Conservation (phyloP, 495 filamentous ascomycete genomes). For the Elaphomyces granulatus region DNA sequence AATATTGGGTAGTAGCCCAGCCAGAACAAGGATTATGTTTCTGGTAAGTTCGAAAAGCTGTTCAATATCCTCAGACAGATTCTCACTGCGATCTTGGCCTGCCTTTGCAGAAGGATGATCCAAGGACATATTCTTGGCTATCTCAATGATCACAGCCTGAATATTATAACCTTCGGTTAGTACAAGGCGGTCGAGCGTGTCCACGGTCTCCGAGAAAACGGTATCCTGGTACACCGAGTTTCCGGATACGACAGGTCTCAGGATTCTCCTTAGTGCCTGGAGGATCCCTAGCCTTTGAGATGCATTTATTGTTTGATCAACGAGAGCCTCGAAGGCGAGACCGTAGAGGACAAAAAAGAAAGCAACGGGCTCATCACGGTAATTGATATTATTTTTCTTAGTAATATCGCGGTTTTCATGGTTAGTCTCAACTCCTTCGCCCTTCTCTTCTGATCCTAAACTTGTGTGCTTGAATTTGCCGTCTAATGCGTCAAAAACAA, state of each 20-base stretch:
- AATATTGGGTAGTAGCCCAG: constrained; percentile 74
- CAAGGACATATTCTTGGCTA: constrained; percentile 76
- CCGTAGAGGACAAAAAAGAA: constrained; percentile 99
- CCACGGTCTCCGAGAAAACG: constrained; percentile 95
- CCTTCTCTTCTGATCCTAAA: constrained; percentile 7
- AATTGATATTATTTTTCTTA: constrained; percentile 69
- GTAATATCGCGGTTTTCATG: constrained; percentile 16
- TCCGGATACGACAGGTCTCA: constrained; percentile 87
- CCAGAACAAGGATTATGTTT: constrained; percentile 86
- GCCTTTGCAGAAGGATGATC: constrained; percentile 78
- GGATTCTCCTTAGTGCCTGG: constrained; percentile 82
- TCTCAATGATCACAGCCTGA: constrained; percentile 86
- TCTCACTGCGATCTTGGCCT: constrained; percentile 48
- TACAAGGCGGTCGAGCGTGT: constrained; percentile 82
- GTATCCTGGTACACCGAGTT: constrained; percentile 92
- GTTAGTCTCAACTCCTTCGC: constrained; percentile 33
- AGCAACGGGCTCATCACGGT: constrained; percentile 91
- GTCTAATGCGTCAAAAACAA: constrained; percentile 93
- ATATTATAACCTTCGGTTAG: constrained; percentile 79
- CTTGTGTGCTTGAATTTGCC: constrained; percentile 40
- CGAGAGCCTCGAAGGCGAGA: constrained; percentile 88
- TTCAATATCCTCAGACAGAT: constrained; percentile 91
- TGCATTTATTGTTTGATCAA: constrained; percentile 56
- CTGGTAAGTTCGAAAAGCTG: constrained; percentile 94
- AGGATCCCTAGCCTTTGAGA: constrained; percentile 83